Evolutionary conservation across 2,329 filamentous ascomycete genomes (phyloP).

Genomic region (Epichloe aotearoae): DNA sequence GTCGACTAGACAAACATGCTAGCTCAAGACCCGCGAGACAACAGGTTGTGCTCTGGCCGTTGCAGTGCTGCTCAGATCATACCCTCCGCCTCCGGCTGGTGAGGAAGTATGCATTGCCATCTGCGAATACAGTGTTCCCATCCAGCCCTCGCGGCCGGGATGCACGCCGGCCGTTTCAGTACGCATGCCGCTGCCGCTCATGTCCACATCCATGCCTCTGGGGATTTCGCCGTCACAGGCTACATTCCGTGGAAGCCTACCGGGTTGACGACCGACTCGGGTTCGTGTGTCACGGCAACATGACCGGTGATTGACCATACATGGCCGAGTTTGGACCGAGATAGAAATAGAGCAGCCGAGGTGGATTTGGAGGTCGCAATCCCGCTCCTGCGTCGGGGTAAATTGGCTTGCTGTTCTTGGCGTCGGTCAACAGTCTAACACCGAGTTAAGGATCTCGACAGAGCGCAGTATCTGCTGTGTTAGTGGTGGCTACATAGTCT

Average conservation of each 20-base stretch:
- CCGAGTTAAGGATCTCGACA: background rate
- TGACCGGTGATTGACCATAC: slow-evolving; percentile 1
- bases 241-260: slow-evolving; percentile 1
- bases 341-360: slow-evolving; percentile 5
- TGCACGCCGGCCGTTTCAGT: background rate
- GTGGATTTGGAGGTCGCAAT: slow-evolving; percentile 1
- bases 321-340: slow-evolving; percentile 1
- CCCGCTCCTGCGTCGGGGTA: slow-evolving; percentile 1
- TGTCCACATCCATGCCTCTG: slow-evolving; percentile 3
- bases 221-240: background rate
- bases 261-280: background rate
- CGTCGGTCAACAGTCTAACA: background rate
- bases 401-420: background rate
- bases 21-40: no score
- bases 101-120: slow-evolving; percentile 1
- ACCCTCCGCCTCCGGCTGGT: background rate
- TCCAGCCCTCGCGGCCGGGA: slow-evolving; percentile 1
- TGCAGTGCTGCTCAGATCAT: background rate
- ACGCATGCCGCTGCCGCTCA: background rate
- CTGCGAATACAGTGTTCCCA: slow-evolving; percentile 1
- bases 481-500: no score
- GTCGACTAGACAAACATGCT: no score
- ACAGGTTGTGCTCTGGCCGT: background rate
- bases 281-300: background rate
- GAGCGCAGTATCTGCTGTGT: no score